Conservation (phyloP, 805 yeast genomes). For the Lipomyces yamadae region DNA sequence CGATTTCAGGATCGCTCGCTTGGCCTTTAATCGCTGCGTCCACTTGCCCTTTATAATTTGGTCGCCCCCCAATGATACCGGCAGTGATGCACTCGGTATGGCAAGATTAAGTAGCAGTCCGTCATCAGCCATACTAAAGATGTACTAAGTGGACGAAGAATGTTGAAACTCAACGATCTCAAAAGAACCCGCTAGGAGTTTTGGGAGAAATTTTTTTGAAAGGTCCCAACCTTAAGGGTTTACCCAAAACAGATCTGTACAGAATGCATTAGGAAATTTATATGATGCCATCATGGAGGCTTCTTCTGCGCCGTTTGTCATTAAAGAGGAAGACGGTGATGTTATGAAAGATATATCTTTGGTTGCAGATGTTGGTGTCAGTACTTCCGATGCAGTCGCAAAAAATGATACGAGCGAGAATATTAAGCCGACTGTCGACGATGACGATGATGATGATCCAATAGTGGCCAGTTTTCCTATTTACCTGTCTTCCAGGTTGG, state of each 20-base stretch:
- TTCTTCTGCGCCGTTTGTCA: conserved; percentile 11
- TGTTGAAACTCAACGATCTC: too few relatives aligned
- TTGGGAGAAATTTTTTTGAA: not conserved
- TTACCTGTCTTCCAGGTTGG: conserved; percentile 47
- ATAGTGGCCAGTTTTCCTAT: conserved; percentile 66
- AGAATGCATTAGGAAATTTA: conserved; percentile 14
- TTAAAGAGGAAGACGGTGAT: conserved; percentile 18
- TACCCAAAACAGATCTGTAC: not conserved
- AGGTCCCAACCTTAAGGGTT: not conserved
- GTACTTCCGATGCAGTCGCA: not conserved
- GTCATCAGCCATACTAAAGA: conserved; percentile 55
- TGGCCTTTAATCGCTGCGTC: conserved; percentile 75
- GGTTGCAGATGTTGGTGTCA: not conserved
- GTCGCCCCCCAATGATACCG: conserved; percentile 39
- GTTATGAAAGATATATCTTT: conserved; percentile 3
- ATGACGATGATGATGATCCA: conserved; percentile 55
- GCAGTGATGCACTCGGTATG: conserved; percentile 46
- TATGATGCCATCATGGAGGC: conserved; percentile 6
- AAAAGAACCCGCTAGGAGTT: too few relatives aligned
- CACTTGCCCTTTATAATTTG: conserved; percentile 69
- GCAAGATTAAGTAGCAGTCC: conserved; percentile 78
- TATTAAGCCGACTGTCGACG: conserved; percentile 23
- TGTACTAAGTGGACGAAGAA: not conserved
- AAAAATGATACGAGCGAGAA: not conserved
- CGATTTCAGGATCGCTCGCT: conserved; percentile 43